These are phyloP conservation scores for Huntiella decipiens DNA, from an alignment of 2,329 filamentous ascomycete genomes.

Conservation along the genomic window DNA sequence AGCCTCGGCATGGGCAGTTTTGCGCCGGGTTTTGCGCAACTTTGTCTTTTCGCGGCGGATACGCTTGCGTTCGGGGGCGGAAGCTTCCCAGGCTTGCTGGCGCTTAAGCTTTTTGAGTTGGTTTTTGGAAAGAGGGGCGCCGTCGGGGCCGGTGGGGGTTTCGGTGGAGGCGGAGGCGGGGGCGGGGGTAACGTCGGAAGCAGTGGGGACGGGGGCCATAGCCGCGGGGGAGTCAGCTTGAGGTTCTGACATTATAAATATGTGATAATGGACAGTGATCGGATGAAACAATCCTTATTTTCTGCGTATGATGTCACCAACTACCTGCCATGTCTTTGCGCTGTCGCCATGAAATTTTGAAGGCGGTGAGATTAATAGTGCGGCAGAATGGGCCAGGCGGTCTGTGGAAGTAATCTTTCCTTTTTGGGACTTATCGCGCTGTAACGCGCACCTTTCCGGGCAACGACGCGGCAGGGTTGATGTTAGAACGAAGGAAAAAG, in stretches of 20 bases:
- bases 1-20: constrained; percentile 27
- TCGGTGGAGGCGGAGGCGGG: neutral
- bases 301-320: no score
- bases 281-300: no score
- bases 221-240: neutral
- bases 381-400: constrained; percentile 9
- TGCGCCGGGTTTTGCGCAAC: constrained; percentile 27
- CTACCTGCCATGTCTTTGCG: neutral
- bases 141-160: constrained; percentile 4
- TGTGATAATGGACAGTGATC: no score
- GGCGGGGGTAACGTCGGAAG: neutral
- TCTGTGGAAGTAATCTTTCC: constrained; percentile 2
- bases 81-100: constrained; percentile 57
- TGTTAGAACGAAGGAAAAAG: neutral
- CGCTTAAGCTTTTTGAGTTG: constrained; percentile 63
- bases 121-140: constrained; percentile 52
- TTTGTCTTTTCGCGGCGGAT: constrained; percentile 36
- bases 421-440: constrained; percentile 7
- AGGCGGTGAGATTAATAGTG: constrained; percentile 1
- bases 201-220: neutral
- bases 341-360: constrained; percentile 9
- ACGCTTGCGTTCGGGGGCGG: constrained; percentile 37
- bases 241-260: neutral
- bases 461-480: constrained; percentile 1
- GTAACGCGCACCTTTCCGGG: constrained; percentile 2